These are phyloP conservation scores for Populus euphratica DNA, from an alignment of 345 rosid genomes.

Conservation along the genomic window DNA sequence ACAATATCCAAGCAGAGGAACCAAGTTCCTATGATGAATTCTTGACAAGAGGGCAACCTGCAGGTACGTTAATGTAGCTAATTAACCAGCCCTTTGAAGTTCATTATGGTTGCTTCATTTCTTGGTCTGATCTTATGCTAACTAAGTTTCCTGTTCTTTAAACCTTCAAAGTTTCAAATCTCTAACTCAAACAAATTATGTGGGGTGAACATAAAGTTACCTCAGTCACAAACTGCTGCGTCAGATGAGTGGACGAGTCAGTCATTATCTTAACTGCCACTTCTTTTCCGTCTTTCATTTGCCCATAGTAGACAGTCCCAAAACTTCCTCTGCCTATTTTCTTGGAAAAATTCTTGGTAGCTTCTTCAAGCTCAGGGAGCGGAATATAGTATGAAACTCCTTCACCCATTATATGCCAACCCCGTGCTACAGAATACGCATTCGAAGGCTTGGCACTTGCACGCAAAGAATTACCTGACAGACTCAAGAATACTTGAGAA, in stretches of 20 bases:
- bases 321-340: slow-evolving; percentile 93
- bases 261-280: slow-evolving; percentile 85
- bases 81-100: not conserved
- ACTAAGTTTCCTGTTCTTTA: not conserved
- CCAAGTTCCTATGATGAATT: slow-evolving; percentile 96
- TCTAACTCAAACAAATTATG: not conserved
- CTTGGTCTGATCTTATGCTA: not conserved
- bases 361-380: slow-evolving; percentile 70
- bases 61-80: slow-evolving; percentile 14
- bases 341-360: slow-evolving; percentile 65
- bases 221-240: slow-evolving; percentile 94
- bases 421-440: slow-evolving; percentile 54
- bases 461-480: slow-evolving; percentile 49
- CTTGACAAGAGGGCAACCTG: slow-evolving; percentile 92
- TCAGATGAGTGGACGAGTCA: slow-evolving; percentile 58
- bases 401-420: slow-evolving; percentile 68
- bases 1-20: slow-evolving; percentile 91
- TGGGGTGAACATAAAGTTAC: slow-evolving; percentile 28
- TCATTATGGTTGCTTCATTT: not conserved
- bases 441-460: slow-evolving; percentile 45
- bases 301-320: slow-evolving; percentile 86
- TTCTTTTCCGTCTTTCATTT: slow-evolving; percentile 94
- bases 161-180: not conserved
- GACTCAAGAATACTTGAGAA: slow-evolving; percentile 9
- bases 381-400: slow-evolving; percentile 71